Evolutionary conservation across 1,139 yeast species (phyloP).

Genomic region (Zygotorulaspora mrakii): DNA sequence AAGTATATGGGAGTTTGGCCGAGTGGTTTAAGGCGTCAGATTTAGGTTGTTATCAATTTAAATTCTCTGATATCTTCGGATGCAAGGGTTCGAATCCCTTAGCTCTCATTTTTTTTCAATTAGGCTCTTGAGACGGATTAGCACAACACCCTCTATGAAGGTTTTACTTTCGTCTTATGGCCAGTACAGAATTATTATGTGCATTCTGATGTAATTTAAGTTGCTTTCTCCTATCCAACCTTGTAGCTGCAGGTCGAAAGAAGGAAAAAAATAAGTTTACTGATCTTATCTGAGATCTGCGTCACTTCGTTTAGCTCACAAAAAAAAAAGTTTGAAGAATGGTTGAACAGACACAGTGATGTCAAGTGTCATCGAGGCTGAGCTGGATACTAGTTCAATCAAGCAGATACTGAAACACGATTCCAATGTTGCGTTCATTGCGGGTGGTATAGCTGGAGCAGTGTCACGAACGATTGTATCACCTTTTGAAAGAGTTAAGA

Average conservation of each 20-base stretch:
- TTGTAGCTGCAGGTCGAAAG: not conserved
- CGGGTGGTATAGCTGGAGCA: slow-evolving; percentile 88
- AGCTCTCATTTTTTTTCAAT: slow-evolving; percentile 23
- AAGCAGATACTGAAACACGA: slow-evolving; percentile 45
- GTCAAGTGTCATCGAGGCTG: slow-evolving; percentile 9
- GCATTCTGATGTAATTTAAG: too few species aligned
- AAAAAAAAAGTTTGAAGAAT: not conserved
- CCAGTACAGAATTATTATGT: too few species aligned
- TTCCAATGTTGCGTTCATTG: slow-evolving; percentile 59
- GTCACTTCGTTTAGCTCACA: too few species aligned
- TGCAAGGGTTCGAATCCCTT: slow-evolving; percentile 32
- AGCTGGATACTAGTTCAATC: slow-evolving; percentile 5
- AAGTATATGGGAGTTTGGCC: slow-evolving; percentile 17
- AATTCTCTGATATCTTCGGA: slow-evolving; percentile 30
- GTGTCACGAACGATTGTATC: slow-evolving; percentile 89
- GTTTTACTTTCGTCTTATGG: too few species aligned
- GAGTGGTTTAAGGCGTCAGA: slow-evolving; percentile 21
- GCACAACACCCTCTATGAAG: too few species aligned
- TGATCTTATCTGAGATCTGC: not conserved
- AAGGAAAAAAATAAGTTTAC: slow-evolving; percentile 1
- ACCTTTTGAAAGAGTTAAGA: slow-evolving; percentile 93
- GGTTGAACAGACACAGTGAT: slow-evolving; percentile 1
- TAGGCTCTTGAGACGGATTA: too few species aligned
- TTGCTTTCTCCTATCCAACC: not conserved
- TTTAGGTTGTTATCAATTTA: slow-evolving; percentile 15